Conservation (phyloP, 208 protist genomes). For the Leishmania braziliensis region DNA sequence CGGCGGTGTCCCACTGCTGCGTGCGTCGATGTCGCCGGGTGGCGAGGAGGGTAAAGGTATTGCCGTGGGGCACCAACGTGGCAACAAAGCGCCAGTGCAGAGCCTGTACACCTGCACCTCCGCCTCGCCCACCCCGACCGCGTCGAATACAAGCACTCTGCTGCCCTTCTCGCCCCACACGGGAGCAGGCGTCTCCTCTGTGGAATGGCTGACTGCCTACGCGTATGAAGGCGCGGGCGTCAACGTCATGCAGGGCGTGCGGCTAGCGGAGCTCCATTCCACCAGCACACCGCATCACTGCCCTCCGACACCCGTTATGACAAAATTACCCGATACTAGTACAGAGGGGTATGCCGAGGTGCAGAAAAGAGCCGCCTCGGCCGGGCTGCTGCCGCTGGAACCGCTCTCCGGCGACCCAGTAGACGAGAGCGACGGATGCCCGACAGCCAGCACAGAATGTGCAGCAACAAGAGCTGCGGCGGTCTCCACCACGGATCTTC, state of each 20-base stretch:
- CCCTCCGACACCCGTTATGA: not conserved
- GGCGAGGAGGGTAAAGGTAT: not conserved
- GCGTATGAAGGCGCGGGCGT: not conserved
- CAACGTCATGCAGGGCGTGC: not conserved
- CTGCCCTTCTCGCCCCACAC: not conserved
- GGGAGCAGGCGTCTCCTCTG: not conserved
- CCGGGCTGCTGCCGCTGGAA: not conserved
- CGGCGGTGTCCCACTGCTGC: conserved; percentile 83
- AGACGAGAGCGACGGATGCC: not conserved
- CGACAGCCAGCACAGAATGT: not conserved
- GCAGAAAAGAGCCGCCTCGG: not conserved
- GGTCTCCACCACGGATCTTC: not conserved
- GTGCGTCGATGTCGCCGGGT: not conserved
- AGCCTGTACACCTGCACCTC: conserved; percentile 6
- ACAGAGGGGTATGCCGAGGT: not conserved
- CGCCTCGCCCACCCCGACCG: not conserved
- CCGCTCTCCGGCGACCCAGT: not conserved
- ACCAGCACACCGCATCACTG: not conserved
- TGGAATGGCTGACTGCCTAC: not conserved
- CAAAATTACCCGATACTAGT: not conserved
- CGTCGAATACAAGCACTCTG: not conserved
- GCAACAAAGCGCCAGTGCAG: not conserved
- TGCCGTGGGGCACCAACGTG: not conserved
- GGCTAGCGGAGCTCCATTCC: not conserved
- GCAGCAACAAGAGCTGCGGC: not conserved